Conservation (phyloP, 495 filamentous ascomycete genomes). For the Xylona heveae region DNA sequence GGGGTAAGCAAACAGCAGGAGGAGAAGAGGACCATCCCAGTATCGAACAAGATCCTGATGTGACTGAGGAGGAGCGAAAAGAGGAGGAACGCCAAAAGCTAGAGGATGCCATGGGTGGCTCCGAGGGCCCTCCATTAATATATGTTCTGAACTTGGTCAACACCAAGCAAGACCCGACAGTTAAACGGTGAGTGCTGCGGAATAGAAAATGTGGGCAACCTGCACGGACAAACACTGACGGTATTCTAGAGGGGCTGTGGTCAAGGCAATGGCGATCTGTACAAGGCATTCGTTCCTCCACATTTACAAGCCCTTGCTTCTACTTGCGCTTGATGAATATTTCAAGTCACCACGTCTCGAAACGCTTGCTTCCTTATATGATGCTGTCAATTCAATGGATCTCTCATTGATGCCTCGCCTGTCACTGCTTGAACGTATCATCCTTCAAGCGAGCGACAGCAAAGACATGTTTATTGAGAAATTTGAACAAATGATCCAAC, state of each 20-base stretch:
- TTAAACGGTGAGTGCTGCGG: slow-evolving; percentile 42
- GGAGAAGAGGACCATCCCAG: slow-evolving; percentile 22
- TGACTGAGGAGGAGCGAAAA: slow-evolving; percentile 24
- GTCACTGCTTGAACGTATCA: slow-evolving; percentile 59
- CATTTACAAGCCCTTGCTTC: slow-evolving; percentile 93
- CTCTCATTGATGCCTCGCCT: slow-evolving; percentile 82
- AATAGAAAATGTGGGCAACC: no score
- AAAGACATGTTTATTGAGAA: slow-evolving; percentile 97
- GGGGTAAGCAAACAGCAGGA: neutral
- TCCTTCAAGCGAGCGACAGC: slow-evolving; percentile 74
- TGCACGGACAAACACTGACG: neutral
- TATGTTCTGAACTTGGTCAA: slow-evolving; percentile 97
- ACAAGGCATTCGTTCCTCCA: slow-evolving; percentile 96
- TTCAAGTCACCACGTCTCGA: slow-evolving; percentile 81
- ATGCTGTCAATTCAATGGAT: slow-evolving; percentile 92
- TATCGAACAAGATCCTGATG: slow-evolving; percentile 22
- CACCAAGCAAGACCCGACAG: slow-evolving; percentile 84
- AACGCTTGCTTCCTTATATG: slow-evolving; percentile 74
- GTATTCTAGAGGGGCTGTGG: slow-evolving; percentile 59
- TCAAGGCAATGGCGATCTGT: slow-evolving; percentile 99
- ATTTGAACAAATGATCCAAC: slow-evolving; percentile 83
- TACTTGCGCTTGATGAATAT: slow-evolving; percentile 93
- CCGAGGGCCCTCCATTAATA: slow-evolving; percentile 75
- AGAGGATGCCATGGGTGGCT: slow-evolving; percentile 33
- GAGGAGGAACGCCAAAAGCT: slow-evolving; percentile 36